These are phyloP conservation scores for Solanum hybrid DNA, from an alignment of 305 asterid genomes.

Conservation along the genomic window DNA sequence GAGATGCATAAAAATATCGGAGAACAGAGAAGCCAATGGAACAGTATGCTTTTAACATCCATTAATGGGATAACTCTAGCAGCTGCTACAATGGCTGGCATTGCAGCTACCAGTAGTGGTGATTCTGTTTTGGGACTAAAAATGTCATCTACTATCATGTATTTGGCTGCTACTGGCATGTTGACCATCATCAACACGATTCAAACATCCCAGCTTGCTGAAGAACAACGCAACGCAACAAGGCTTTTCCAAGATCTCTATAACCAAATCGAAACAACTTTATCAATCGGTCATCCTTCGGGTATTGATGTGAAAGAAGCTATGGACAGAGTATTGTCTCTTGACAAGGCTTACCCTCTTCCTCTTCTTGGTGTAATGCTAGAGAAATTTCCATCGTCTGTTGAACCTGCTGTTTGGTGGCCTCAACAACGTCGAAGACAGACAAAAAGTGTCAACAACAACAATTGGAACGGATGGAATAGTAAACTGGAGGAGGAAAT, in stretches of 20 bases:
- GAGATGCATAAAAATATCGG: conserved; percentile 43
- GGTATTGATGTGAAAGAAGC: conserved; percentile 13
- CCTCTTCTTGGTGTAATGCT: conserved; percentile 42
- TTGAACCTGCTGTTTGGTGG: conserved; percentile 44
- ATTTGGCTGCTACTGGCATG: conserved; percentile 32
- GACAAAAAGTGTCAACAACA: too few species aligned
- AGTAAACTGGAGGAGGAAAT: conserved; percentile 24
- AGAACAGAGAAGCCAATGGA: conserved; percentile 41
- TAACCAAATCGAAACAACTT: conserved; percentile 15
- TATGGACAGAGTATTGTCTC: conserved; percentile 28
- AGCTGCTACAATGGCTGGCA: conserved; percentile 31
- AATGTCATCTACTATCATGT: conserved; percentile 20
- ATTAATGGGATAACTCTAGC: conserved; percentile 33
- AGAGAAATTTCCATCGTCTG: conserved; percentile 31
- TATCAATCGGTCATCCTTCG: conserved; percentile 3
- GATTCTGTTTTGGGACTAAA: conserved; percentile 17
- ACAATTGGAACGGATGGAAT: conserved; percentile 13
- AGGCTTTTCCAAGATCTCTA: conserved; percentile 28
- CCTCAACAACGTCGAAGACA: conserved; percentile 8
- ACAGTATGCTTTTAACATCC: conserved; percentile 27
- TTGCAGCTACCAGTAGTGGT: conserved; percentile 9
- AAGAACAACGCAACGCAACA: conserved; percentile 35
- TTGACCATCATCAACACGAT: conserved; percentile 25
- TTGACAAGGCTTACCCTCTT: conserved; percentile 45
- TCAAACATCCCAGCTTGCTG: conserved; percentile 50